Conservation (phyloP, 2,329 filamentous ascomycete genomes). For the Ascochyta rabiei region DNA sequence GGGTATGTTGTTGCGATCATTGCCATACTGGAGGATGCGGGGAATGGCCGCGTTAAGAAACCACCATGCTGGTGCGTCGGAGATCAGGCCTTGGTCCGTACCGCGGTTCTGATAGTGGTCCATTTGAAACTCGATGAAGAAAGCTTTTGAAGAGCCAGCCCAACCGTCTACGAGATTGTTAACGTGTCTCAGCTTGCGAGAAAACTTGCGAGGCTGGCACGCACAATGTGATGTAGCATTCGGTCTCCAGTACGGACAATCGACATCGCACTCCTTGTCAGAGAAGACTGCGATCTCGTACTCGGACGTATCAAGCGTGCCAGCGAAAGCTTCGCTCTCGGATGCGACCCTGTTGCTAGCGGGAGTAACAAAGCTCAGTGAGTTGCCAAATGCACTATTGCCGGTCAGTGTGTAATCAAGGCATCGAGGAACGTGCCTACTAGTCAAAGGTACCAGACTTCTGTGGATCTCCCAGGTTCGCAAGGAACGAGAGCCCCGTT, state of each 20-base stretch:
- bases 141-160: slow-evolving; percentile 71
- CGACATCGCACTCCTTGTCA: slow-evolving; percentile 52
- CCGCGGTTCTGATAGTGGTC: slow-evolving; percentile 46
- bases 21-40: slow-evolving; percentile 71
- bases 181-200: not conserved
- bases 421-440: slow-evolving; percentile 29
- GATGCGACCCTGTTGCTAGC: slow-evolving; percentile 56
- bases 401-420: slow-evolving; percentile 6
- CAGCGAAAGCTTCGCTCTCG: slow-evolving; percentile 57
- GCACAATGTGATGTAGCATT: slow-evolving; percentile 59
- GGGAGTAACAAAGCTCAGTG: slow-evolving; percentile 60
- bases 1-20: slow-evolving; percentile 46
- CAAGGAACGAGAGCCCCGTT: slow-evolving; percentile 64
- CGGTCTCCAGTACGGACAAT: slow-evolving; percentile 57
- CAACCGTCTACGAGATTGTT: slow-evolving; percentile 65
- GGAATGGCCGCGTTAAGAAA: slow-evolving; percentile 75
- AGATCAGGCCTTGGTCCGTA: slow-evolving; percentile 50
- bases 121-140: slow-evolving; percentile 78
- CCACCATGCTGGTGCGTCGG: slow-evolving; percentile 78
- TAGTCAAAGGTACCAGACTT: slow-evolving; percentile 62
- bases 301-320: slow-evolving; percentile 48
- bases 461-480: slow-evolving; percentile 60
- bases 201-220: slow-evolving; percentile 7
- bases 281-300: slow-evolving; percentile 45
- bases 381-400: slow-evolving; percentile 60